Evolutionary conservation across 345 rosid genomes (phyloP).

Genomic region (Gynandropsis gynandra): DNA sequence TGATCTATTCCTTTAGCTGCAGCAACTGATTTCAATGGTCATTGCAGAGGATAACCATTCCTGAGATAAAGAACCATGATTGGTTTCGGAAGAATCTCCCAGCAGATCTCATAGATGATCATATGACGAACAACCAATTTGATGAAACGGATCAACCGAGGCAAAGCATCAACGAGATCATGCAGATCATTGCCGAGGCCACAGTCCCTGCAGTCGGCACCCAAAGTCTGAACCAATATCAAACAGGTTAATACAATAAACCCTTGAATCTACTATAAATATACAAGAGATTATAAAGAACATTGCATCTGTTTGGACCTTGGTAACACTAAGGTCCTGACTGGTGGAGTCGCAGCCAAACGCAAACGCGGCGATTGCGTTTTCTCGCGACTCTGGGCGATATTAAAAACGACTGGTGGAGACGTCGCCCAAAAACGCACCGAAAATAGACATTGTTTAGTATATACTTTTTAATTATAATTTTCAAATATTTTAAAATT

Average conservation of each 20-base stretch:
- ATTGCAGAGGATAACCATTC: constrained; percentile 79
- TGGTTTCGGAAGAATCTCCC: constrained; percentile 98
- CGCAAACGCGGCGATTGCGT: no score
- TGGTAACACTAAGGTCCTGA: no score
- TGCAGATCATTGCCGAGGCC: constrained; percentile 95
- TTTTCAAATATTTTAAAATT: no score
- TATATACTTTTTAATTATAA: no score
- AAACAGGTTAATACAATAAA: constrained; percentile 32
- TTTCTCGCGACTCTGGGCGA: no score
- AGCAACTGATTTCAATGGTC: constrained; percentile 16
- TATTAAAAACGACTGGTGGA: no score
- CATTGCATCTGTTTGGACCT: no score
- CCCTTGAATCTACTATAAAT: background rate
- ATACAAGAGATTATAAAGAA: no score
- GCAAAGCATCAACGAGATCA: constrained; percentile 80
- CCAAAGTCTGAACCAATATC: constrained; percentile 51
- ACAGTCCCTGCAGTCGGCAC: constrained; percentile 80
- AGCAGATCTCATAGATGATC: constrained; percentile 70
- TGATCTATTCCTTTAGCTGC: no score
- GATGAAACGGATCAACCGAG: constrained; percentile 81
- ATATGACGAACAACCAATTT: constrained; percentile 41
- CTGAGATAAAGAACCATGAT: constrained; percentile 78
- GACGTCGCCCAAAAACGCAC: no score
- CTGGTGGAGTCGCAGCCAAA: no score
- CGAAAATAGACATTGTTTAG: no score